Conservation (phyloP, 2,329 filamentous ascomycete species). For the Chaetomium sp. region DNA sequence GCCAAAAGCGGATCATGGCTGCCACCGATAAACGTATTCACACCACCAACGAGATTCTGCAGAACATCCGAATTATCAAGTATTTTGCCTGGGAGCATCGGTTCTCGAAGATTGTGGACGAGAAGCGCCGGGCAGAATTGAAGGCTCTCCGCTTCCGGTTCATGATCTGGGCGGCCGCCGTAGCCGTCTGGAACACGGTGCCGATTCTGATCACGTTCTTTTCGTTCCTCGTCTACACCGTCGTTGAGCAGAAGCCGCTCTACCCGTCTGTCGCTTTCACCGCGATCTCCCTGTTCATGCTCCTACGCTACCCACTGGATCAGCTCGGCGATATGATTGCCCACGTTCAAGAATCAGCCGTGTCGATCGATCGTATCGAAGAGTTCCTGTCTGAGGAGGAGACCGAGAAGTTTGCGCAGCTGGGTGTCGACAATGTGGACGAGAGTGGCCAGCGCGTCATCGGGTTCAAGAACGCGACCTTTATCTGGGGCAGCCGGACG, state of each 20-base stretch:
- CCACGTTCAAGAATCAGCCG: conserved; percentile 94
- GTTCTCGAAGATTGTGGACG: conserved; percentile 78
- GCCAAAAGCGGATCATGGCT: conserved; percentile 85
- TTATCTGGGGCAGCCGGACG: conserved; percentile 77
- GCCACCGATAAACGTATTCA: conserved; percentile 95
- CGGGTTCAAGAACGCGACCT: conserved; percentile 75
- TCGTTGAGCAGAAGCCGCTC: conserved; percentile 80
- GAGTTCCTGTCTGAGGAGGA: conserved; percentile 90
- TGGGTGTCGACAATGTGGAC: conserved; percentile 63
- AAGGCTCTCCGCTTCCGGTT: conserved; percentile 74
- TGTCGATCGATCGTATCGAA: conserved; percentile 93
- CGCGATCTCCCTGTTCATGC: conserved; percentile 88
- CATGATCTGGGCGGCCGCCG: conserved; percentile 83
- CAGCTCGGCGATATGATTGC: conserved; percentile 98
- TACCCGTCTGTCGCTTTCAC: conserved; percentile 94
- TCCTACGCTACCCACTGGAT: conserved; percentile 87
- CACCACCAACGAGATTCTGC: conserved; percentile 90
- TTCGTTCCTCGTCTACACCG: conserved; percentile 89
- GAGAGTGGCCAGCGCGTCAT: conserved; percentile 67
- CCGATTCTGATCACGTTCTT: conserved; percentile 94
- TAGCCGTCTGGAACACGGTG: conserved; percentile 93
- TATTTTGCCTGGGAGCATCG: conserved; percentile 98
- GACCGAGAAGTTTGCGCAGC: conserved; percentile 88
- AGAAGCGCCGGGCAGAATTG: conserved; percentile 77
- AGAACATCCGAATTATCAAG: conserved; percentile 98